Percentiles rank a stretch among this genome's conserved stretches.
Evolutionary conservation across 2,329 filamentous ascomycete species (phyloP).

Genomic region (Metarhizium humberi): DNA sequence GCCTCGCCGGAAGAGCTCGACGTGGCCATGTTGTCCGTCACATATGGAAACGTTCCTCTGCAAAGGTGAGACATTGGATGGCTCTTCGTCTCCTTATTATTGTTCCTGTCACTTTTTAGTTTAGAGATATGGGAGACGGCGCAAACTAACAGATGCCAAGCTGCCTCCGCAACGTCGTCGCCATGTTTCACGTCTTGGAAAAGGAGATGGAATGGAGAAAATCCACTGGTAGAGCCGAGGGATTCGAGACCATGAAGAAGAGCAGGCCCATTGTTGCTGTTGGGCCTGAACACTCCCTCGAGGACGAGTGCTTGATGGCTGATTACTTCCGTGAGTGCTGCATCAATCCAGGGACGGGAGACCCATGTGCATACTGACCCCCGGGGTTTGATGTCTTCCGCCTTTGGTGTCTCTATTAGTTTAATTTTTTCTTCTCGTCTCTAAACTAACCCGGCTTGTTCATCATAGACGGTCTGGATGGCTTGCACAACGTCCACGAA

Average conservation of each 20-base stretch:
- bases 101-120: no score
- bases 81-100: no score
- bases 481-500: constrained; percentile 66
- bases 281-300: constrained; percentile 76
- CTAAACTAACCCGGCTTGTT: background rate
- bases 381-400: no score
- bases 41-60: constrained; percentile 88
- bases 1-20: constrained; percentile 78
- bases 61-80: constrained; percentile 48
- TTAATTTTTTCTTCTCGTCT: background rate
- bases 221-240: constrained; percentile 53
- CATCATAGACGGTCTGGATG: constrained; percentile 59
- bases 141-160: constrained; percentile 28
- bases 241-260: constrained; percentile 63
- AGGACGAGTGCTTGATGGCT: constrained; percentile 69
- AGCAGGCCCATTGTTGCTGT: constrained; percentile 79
- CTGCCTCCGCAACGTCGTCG: constrained; percentile 80
- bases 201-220: constrained; percentile 81
- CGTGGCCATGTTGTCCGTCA: constrained; percentile 75
- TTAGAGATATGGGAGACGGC: no score
- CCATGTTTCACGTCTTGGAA: constrained; percentile 85
- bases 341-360: background rate
- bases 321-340: constrained; percentile 72
- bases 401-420: background rate
- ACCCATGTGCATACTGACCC: no score